These are phyloP conservation scores for Citrullus amarus DNA, from an alignment of 306 rosid genomes.

Conservation along the genomic window DNA sequence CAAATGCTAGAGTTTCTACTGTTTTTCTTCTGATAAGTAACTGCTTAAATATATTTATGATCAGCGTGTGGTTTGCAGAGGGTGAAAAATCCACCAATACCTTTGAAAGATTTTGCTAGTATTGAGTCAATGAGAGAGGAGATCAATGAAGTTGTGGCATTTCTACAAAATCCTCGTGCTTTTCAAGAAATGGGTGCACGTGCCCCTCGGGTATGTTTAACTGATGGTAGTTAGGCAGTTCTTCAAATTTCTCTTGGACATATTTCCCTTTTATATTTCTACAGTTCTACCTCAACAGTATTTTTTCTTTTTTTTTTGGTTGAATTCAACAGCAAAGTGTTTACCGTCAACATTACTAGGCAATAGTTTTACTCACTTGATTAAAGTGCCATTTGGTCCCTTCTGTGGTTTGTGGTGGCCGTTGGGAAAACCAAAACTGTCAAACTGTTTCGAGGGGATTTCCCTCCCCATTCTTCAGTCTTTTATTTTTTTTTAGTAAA, in stretches of 20 bases:
- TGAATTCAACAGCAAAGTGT: neutral
- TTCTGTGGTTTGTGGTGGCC: neutral
- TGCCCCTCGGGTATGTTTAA: constrained; percentile 82
- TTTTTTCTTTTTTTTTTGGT: neutral
- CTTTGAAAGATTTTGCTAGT: constrained; percentile 78
- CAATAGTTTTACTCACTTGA: neutral
- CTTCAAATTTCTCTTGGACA: neutral
- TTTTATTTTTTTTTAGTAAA: neutral
- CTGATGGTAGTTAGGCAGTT: neutral
- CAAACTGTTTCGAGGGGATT: neutral
- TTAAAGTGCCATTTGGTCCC: neutral
- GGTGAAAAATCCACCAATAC: constrained; percentile 94
- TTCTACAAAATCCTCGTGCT: constrained; percentile 82
- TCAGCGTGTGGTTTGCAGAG: constrained; percentile 50
- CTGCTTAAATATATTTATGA: constrained; percentile 15
- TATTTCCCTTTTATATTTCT: neutral
- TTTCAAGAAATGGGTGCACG: constrained; percentile 95
- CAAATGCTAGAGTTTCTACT: constrained; percentile 5
- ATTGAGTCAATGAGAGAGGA: constrained; percentile 91
- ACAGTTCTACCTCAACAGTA: neutral
- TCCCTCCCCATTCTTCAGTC: neutral
- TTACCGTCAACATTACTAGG: neutral
- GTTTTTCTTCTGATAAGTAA: neutral
- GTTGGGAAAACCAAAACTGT: neutral
- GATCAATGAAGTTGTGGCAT: constrained; percentile 85